Evolutionary conservation across 805 yeast genomes (phyloP).

Genomic region (Saccharomycopsis fermentans): DNA sequence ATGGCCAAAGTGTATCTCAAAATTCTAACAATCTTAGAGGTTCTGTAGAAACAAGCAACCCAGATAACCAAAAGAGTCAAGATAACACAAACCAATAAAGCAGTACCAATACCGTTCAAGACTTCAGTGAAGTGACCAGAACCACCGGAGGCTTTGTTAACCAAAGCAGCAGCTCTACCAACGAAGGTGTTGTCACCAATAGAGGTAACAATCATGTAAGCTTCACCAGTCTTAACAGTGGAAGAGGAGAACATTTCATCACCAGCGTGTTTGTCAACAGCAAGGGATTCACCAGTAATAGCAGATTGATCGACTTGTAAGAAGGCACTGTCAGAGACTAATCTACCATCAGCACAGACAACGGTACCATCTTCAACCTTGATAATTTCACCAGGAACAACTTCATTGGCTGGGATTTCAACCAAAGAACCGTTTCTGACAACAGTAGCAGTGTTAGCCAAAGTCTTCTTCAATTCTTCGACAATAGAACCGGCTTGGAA

Average conservation of each 20-base stretch:
- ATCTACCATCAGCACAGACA: slow-evolving; percentile 87
- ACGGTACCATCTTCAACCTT: slow-evolving; percentile 90
- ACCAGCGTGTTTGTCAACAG: slow-evolving; percentile 86
- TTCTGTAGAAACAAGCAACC: slow-evolving; percentile 91
- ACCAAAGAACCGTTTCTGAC: slow-evolving; percentile 70
- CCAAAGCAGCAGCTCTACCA: slow-evolving; percentile 96
- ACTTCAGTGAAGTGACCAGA: slow-evolving; percentile 96
- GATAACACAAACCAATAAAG: slow-evolving; percentile 79
- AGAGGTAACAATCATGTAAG: slow-evolving; percentile 85
- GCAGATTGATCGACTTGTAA: slow-evolving; percentile 94
- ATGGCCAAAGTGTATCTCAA: slow-evolving; percentile 89
- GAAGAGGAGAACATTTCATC: slow-evolving; percentile 87
- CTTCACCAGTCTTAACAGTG: slow-evolving; percentile 93
- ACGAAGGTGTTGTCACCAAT: slow-evolving; percentile 94
- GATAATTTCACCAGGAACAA: slow-evolving; percentile 92
- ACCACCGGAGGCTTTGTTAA: slow-evolving; percentile 88
- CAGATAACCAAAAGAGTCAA: slow-evolving; percentile 81
- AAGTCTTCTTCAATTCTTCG: slow-evolving; percentile 89
- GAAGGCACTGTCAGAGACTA: slow-evolving; percentile 75
- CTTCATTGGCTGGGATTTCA: slow-evolving; percentile 73
- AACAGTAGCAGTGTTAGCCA: slow-evolving; percentile 81
- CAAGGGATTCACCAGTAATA: slow-evolving; percentile 94
- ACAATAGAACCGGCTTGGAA: slow-evolving; percentile 98
- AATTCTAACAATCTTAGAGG: slow-evolving; percentile 75
- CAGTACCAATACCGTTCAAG: slow-evolving; percentile 94